Percentiles rank a stretch among this genome's conserved stretches.
Evolutionary conservation across 441 rosid species (phyloP).

Genomic region (Heliophila coronopifolia): DNA sequence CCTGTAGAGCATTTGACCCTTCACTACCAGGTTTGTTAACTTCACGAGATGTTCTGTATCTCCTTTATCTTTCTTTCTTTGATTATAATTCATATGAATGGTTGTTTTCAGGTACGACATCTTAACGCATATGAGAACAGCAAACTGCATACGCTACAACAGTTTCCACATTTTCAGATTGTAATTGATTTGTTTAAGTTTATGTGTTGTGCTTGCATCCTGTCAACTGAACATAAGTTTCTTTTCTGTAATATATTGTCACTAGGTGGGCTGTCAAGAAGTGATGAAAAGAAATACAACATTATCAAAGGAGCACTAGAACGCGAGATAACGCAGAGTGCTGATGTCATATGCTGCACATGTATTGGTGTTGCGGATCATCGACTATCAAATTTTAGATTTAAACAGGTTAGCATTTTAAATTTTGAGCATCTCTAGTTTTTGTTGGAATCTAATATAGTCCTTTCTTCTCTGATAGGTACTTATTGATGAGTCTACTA

Average conservation of each 20-base stretch:
- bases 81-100: constrained; percentile 17
- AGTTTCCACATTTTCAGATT: constrained; percentile 28
- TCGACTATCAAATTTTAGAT: constrained; percentile 89
- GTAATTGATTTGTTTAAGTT: constrained; percentile 2
- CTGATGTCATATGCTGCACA: constrained; percentile 99
- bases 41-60: constrained; percentile 9
- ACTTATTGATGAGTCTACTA: constrained; percentile 99
- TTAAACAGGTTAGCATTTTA: constrained; percentile 68
- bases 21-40: constrained; percentile 82
- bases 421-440: constrained; percentile 3
- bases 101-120: constrained; percentile 75
- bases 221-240: not conserved
- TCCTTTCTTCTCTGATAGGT: constrained; percentile 43
- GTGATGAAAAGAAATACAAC: constrained; percentile 98
- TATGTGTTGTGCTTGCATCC: not conserved
- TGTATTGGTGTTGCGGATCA: constrained; percentile 99
- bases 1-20: constrained; percentile 99
- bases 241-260: not conserved
- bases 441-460: constrained; percentile 27
- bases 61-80: constrained; percentile 8
- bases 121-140: constrained; percentile 99
- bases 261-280: constrained; percentile 91
- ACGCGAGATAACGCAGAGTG: constrained; percentile 97
- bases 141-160: constrained; percentile 93
- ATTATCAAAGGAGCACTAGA: constrained; percentile 92